These are phyloP conservation scores for Ceratocystis variospora DNA, from an alignment of 2,329 filamentous ascomycete genomes.

Conservation along the genomic window DNA sequence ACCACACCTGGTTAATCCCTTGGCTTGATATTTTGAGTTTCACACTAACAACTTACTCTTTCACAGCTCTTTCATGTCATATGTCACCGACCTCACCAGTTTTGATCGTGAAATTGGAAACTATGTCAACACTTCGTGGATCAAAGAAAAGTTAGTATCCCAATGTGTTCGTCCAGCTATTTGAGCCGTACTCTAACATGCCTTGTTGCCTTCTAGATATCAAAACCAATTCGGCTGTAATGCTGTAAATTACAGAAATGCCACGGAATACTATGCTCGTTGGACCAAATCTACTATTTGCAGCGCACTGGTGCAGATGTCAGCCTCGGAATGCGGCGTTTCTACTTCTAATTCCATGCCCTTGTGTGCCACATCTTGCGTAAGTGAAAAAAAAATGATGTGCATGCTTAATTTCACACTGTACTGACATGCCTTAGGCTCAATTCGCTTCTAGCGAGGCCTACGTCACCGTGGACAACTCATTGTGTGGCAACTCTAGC, in stretches of 20 bases:
- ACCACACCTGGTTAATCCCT: too few species aligned
- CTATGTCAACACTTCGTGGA: constrained; percentile 63
- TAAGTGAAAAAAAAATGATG: constrained; percentile 29
- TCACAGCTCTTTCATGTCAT: constrained; percentile 66
- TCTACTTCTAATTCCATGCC: constrained; percentile 52
- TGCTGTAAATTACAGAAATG: constrained; percentile 61
- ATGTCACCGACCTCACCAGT: constrained; percentile 57
- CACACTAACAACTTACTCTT: constrained; percentile 20
- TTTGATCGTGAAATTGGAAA: constrained; percentile 64
- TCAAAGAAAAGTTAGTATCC: constrained; percentile 56
- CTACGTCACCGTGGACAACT: constrained; percentile 59
- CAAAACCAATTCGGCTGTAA: constrained; percentile 66
- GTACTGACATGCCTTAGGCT: constrained; percentile 36
- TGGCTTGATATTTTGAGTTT: too few species aligned
- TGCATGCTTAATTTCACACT: not conserved
- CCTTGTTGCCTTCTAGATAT: constrained; percentile 45
- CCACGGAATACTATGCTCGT: constrained; percentile 73
- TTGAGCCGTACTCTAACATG: not conserved
- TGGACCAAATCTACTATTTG: constrained; percentile 88
- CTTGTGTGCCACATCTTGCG: constrained; percentile 81
- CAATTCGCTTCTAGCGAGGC: constrained; percentile 81
- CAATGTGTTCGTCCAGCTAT: too few species aligned
- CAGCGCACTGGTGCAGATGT: constrained; percentile 88
- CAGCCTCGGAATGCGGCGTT: constrained; percentile 54
- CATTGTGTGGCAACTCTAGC: constrained; percentile 55